phyloP scores from a whole-genome alignment of 305 asterid species.

The Fraxinus albicans region DNA sequence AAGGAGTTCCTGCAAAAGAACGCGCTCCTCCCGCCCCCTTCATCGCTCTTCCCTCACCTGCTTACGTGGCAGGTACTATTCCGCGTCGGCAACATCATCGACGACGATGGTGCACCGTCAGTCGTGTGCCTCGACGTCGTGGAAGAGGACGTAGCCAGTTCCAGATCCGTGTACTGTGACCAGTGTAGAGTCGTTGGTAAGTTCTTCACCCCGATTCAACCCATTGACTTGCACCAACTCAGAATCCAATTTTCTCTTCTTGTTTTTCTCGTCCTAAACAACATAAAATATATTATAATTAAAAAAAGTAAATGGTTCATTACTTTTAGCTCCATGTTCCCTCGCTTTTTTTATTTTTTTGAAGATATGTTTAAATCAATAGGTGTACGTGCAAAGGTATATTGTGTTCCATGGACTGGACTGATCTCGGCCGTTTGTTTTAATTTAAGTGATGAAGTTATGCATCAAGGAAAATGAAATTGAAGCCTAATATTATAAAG shows the following conservation, averaged over 20 bases:
- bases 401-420: neutral
- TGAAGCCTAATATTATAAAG: neutral
- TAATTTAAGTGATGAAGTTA: neutral
- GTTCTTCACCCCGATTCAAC: slow-evolving; percentile 36
- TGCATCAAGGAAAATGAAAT: neutral
- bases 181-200: slow-evolving; percentile 99
- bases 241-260: neutral
- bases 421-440: neutral
- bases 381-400: neutral
- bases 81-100: slow-evolving; percentile 65
- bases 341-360: neutral
- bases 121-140: slow-evolving; percentile 72
- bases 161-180: slow-evolving; percentile 91
- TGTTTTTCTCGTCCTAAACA: neutral
- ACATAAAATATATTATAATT: neutral
- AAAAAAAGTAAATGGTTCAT: neutral
- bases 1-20: slow-evolving; percentile 51
- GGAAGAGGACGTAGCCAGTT: slow-evolving; percentile 91
- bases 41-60: slow-evolving; percentile 80
- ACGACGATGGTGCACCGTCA: slow-evolving; percentile 52
- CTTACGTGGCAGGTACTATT: slow-evolving; percentile 82
- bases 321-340: neutral
- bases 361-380: neutral
- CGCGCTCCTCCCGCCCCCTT: slow-evolving; percentile 76
- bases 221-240: slow-evolving; percentile 24